phyloP scores from a whole-genome alignment of 1,284 basidiomycete species.

The Phlebopus sp. region DNA sequence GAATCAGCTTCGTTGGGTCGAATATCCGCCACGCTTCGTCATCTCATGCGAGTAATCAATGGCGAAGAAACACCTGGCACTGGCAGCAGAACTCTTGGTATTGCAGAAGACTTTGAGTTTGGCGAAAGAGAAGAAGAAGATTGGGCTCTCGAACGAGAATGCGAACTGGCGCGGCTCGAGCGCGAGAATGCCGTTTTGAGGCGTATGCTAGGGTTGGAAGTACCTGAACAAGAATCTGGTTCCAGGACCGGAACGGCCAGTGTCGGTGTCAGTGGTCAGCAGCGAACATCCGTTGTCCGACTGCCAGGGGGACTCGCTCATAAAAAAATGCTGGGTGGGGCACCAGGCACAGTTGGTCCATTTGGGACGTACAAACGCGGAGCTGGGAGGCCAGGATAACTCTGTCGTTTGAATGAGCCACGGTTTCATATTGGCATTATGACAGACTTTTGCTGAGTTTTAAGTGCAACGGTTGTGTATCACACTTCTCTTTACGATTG shows the following conservation, averaged over 20 bases:
- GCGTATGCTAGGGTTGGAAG: conserved; percentile 55
- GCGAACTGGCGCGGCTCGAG: conserved; percentile 80
- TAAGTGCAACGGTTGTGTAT: too few relatives aligned
- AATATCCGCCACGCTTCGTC: conserved; percentile 71
- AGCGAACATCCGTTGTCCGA: conserved; percentile 15
- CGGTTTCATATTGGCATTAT: not conserved
- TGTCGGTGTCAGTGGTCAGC: conserved; percentile 13
- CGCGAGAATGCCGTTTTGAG: conserved; percentile 82
- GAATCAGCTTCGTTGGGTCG: conserved; percentile 71
- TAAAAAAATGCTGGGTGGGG: conserved; percentile 36
- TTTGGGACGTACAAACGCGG: conserved; percentile 43
- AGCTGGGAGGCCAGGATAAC: conserved; percentile 16
- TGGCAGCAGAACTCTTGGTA: conserved; percentile 5
- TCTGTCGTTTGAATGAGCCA: not conserved
- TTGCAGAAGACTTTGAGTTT: conserved; percentile 17
- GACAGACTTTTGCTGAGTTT: too few relatives aligned
- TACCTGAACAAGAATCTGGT: conserved; percentile 21
- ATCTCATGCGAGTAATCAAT: conserved; percentile 66
- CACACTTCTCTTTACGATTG: too few relatives aligned
- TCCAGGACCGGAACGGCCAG: conserved; percentile 6
- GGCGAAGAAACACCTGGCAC: conserved; percentile 58
- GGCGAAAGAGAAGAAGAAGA: conserved; percentile 43
- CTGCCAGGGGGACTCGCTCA: conserved; percentile 28
- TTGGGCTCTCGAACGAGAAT: conserved; percentile 82
- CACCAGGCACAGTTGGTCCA: conserved; percentile 43